Percentiles rank a stretch among this genome's conserved stretches.
phyloP scores from a whole-genome alignment of 2,329 filamentous ascomycete genomes.

The Aspergillus quadricinctus region DNA sequence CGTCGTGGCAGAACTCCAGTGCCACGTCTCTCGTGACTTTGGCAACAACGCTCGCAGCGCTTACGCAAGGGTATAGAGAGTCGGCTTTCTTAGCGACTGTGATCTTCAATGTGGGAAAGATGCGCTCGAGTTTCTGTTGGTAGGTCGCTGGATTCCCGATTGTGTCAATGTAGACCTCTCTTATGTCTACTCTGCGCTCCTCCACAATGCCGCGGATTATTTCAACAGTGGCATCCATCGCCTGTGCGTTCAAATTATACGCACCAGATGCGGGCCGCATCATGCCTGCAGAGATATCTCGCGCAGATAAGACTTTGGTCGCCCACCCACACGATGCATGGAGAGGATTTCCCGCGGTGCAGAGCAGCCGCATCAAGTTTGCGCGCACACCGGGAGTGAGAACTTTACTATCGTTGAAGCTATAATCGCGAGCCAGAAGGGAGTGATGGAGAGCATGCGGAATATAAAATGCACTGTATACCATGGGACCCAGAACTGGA shows the following conservation, averaged over 20 bases:
- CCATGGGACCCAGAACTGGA: conserved; percentile 78
- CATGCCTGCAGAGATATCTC: conserved; percentile 78
- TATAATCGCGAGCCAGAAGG: conserved; percentile 72
- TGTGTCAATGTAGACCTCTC: conserved; percentile 92
- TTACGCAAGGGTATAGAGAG: conserved; percentile 85
- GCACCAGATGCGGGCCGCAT: conserved; percentile 50
- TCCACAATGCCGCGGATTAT: conserved; percentile 75
- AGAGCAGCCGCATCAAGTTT: conserved; percentile 66
- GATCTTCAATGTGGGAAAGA: conserved; percentile 74
- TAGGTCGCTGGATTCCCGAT: conserved; percentile 79
- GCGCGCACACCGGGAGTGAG: conserved; percentile 77
- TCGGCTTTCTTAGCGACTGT: conserved; percentile 90
- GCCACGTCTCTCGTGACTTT: conserved; percentile 94
- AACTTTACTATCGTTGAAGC: conserved; percentile 94
- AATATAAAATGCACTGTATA: conserved; percentile 68
- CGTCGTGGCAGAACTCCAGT: conserved; percentile 70
- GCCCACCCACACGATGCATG: conserved; percentile 75
- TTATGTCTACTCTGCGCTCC: conserved; percentile 68
- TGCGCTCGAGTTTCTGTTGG: conserved; percentile 74
- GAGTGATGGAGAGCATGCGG: conserved; percentile 61
- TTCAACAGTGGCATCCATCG: conserved; percentile 82
- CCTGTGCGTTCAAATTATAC: conserved; percentile 95
- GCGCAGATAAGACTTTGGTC: conserved; percentile 72
- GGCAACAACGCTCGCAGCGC: conserved; percentile 87
- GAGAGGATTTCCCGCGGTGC: conserved; percentile 58